Evolutionary conservation across 139 green algal genomes (phyloP).

Genomic region (Tetradesmus lagerheimii): DNA sequence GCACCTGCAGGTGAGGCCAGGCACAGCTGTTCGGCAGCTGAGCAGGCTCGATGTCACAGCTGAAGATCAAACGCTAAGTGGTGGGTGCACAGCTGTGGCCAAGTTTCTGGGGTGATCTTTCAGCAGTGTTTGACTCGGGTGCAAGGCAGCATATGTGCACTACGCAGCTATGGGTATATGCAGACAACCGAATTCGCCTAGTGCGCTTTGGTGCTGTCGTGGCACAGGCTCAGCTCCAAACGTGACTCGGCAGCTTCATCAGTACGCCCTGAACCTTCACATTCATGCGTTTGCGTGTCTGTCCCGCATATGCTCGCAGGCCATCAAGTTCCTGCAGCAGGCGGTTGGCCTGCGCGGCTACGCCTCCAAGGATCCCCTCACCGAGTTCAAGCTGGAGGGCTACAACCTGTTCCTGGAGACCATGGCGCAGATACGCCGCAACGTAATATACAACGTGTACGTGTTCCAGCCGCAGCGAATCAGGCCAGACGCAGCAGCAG

Average conservation of each 20-base stretch:
- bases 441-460: slow-evolving; percentile 99
- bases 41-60: no score
- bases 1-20: slow-evolving; percentile 68
- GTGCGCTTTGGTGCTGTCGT: no score
- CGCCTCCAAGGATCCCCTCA: slow-evolving; percentile 91
- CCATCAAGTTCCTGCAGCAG: slow-evolving; percentile 99
- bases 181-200: no score
- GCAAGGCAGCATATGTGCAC: no score
- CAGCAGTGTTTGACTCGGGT: no score
- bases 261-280: background rate
- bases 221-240: background rate
- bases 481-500: background rate
- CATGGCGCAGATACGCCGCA: slow-evolving; percentile 88
- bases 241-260: background rate
- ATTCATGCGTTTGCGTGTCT: background rate
- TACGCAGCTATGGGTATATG: no score
- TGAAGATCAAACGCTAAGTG: no score
- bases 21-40: background rate
- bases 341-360: slow-evolving; percentile 93
- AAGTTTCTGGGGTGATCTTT: no score
- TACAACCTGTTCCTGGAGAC: slow-evolving; percentile 83
- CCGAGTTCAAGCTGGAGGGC: slow-evolving; percentile 99
- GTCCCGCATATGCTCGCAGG: slow-evolving; percentile 60
- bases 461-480: slow-evolving; percentile 80
- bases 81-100: no score